Conservation (phyloP, 345 rosid genomes). For the Microcos paniculata region DNA sequence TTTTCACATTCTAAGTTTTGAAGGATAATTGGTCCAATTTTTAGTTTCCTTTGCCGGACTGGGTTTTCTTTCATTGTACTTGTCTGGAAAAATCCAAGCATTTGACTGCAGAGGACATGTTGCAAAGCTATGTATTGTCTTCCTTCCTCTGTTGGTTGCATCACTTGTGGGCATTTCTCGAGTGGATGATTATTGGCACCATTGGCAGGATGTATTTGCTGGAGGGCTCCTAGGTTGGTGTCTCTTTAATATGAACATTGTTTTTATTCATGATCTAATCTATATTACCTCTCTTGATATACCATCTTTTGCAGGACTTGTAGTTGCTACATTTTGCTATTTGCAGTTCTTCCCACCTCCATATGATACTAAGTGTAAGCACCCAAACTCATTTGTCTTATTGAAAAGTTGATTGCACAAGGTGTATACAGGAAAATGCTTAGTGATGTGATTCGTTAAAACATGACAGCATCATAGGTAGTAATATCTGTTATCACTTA, state of each 20-base stretch:
- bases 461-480: neutral
- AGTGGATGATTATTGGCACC: constrained; percentile 90
- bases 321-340: constrained; percentile 59
- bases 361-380: constrained; percentile 48
- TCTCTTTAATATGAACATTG: neutral
- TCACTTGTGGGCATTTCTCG: constrained; percentile 74
- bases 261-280: constrained; percentile 10
- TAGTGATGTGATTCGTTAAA: neutral
- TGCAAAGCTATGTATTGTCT: constrained; percentile 62
- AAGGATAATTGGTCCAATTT: constrained; percentile 2
- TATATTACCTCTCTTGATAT: constrained; percentile 5
- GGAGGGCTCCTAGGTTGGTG: constrained; percentile 69
- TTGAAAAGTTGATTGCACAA: neutral
- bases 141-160: constrained; percentile 66
- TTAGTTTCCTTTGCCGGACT: constrained; percentile 77
- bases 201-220: constrained; percentile 83
- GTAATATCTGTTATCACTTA: neutral
- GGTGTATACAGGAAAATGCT: neutral
- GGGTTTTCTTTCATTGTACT: constrained; percentile 55
- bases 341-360: constrained; percentile 81
- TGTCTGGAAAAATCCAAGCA: constrained; percentile 66
- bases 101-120: constrained; percentile 73
- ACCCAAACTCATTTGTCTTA: neutral
- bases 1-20: neutral
- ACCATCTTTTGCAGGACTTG: constrained; percentile 42